phyloP scores from a whole-genome alignment of 108 stramenopile species.

The Cyclostephanos invisitatus region DNA sequence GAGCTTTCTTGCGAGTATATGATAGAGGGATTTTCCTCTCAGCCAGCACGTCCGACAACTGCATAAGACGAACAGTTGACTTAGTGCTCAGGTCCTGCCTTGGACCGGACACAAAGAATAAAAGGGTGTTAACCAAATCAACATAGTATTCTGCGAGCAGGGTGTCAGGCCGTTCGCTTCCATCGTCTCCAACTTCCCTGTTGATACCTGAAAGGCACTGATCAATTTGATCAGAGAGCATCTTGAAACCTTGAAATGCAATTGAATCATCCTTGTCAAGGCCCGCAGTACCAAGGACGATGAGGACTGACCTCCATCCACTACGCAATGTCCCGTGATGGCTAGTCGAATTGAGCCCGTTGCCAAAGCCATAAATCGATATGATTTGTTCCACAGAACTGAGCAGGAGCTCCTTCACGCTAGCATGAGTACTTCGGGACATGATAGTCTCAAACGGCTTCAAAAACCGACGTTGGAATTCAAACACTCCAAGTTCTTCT shows the following conservation, averaged over 20 bases:
- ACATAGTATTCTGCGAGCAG: conserved; percentile 86
- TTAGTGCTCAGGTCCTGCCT: conserved; percentile 75
- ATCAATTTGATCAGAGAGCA: conserved; percentile 64
- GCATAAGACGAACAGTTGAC: conserved; percentile 68
- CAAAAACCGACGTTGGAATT: conserved; percentile 96
- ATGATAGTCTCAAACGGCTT: conserved; percentile 93
- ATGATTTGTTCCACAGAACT: conserved; percentile 92
- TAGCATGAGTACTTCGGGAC: conserved; percentile 59
- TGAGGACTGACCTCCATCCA: conserved; percentile 94
- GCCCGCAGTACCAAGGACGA: conserved; percentile 87
- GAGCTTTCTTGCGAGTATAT: conserved; percentile 15
- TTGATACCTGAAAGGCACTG: conserved; percentile 40
- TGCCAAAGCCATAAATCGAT: conserved; percentile 64
- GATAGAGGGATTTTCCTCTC: conserved; percentile 47
- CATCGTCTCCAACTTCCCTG: conserved; percentile 5
- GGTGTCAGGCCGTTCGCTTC: conserved; percentile 31
- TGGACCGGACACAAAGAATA: conserved; percentile 86
- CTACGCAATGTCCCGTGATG: conserved; percentile 73
- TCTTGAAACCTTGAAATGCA: conserved; percentile 70
- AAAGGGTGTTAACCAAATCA: conserved; percentile 88
- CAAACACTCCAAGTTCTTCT: conserved; percentile 92
- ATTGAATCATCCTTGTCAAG: conserved; percentile 71
- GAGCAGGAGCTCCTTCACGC: conserved; percentile 92
- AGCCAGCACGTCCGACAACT: conserved; percentile 62
- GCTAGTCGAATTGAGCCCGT: conserved; percentile 8